These are phyloP conservation scores for Pseudonectria foliicola DNA, from an alignment of 2,329 filamentous ascomycete species.

Conservation along the genomic window DNA sequence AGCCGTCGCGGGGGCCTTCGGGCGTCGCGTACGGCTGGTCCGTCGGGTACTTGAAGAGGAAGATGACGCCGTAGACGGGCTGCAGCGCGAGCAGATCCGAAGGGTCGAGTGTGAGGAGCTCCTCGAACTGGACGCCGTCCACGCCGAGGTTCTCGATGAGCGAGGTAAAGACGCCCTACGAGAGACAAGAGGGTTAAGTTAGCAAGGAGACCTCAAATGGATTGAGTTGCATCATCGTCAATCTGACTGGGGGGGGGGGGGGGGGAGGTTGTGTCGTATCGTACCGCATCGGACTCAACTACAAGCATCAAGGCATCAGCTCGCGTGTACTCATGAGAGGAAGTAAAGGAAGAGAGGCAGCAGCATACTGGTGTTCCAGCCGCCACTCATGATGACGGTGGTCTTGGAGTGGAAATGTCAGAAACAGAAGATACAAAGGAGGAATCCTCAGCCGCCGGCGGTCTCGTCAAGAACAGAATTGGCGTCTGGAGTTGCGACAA, in stretches of 20 bases:
- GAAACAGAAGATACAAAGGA: not conserved
- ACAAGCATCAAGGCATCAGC: conserved; percentile 3
- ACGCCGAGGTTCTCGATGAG: conserved; percentile 88
- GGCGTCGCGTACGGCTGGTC: conserved; percentile 54
- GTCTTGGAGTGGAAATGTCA: not conserved
- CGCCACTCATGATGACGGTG: conserved; percentile 55
- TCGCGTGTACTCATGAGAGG: not conserved
- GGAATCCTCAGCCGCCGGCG: too few species aligned
- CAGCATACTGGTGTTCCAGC: conserved; percentile 82
- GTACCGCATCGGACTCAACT: conserved; percentile 91
- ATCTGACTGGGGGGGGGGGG: too few species aligned
- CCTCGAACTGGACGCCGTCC: conserved; percentile 92
- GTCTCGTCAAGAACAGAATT: too few species aligned
- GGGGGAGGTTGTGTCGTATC: conserved; percentile 21
- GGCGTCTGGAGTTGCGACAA: too few species aligned
- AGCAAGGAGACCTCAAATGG: not conserved
- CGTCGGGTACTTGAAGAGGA: conserved; percentile 94
- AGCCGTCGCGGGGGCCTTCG: conserved; percentile 69
- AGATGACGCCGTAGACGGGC: conserved; percentile 91
- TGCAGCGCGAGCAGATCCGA: conserved; percentile 63
- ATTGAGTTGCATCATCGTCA: too few species aligned
- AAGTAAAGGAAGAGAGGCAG: conserved; percentile 1
- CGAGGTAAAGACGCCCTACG: conserved; percentile 88
- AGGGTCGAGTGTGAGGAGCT: conserved; percentile 82
- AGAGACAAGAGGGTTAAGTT: conserved; percentile 3